Base-by-base conservation (phyloP, 345 rosid genomes). In the Acer negundo region DNA sequence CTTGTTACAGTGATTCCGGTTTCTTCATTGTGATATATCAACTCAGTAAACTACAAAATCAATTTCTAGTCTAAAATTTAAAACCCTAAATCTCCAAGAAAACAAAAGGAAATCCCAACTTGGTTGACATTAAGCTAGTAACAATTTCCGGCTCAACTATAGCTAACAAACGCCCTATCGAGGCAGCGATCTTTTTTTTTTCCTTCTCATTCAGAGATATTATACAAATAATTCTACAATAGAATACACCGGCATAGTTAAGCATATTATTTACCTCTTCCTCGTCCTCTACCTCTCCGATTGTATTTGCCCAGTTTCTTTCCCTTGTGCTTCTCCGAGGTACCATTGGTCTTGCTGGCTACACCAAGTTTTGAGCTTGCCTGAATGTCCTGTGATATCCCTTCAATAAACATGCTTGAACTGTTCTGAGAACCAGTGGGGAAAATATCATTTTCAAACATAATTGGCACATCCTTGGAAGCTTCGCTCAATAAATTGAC, bases 401-500 rank as follows among this genome's bases (percentile, higher is more conserved):
- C 91, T 81, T 85, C 91, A 73, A 80, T 70, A 4, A 74, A 89
- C 72, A 82, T 70, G 87, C 88, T 87, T 51, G 83, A 84, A 78
- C 92, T 86, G 81, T 84, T 78, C 55, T 88, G 88, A 42, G 92
- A 89, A 79, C 75, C 89, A 11, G 78, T 81, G 20, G 82, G 83
- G 10, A 66, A 70, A 44, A 80, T 77, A 31, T 87, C 85, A n/a
- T 23, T 79, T 81, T 86, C 85, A 75, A 80, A 71, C 63, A 64
- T 73, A 24, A 28, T 59, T 4, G 86, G 85, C 56, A 82, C 86
- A 46, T 91, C 94, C 16, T 78, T 42, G n/a, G 82, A 66, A 69
- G 87, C 68, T 84, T 91, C 97, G 35, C 75, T 81, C 46, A 84
- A 72, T 42, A 76, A 77, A 79, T 80, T 75, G 67, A 82, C 69